Percentiles rank a stretch among this genome's conserved stretches.
Conservation (phyloP, 2,329 filamentous ascomycete species). For the Aschersonia sp. region DNA sequence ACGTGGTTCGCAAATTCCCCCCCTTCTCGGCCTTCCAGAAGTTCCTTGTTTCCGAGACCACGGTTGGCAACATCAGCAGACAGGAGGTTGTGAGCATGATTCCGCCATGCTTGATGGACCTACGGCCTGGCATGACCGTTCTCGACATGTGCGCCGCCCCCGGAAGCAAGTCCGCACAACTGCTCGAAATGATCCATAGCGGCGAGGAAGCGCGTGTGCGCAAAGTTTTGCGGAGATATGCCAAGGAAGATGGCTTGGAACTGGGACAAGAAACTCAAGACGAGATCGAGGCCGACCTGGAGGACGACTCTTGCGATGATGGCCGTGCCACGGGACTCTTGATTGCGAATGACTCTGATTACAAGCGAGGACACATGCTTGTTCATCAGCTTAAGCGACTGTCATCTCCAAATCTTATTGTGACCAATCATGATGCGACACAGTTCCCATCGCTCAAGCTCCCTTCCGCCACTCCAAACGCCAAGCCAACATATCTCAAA, state of each 20-base stretch:
- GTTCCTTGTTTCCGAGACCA: constrained; percentile 93
- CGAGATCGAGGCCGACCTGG: constrained; percentile 36
- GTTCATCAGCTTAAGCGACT: constrained; percentile 96
- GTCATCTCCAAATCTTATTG: constrained; percentile 89
- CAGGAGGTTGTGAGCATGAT: constrained; percentile 99
- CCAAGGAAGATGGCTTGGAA: constrained; percentile 44
- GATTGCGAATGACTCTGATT: constrained; percentile 92
- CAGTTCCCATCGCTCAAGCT: constrained; percentile 87
- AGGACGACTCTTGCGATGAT: constrained; percentile 52
- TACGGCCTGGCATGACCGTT: constrained; percentile 82
- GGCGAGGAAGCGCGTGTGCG: constrained; percentile 81
- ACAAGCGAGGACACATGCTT: constrained; percentile 92
- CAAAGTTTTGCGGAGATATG: constrained; percentile 51
- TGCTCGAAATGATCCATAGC: constrained; percentile 85
- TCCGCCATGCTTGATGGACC: constrained; percentile 81
- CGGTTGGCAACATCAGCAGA: constrained; percentile 91
- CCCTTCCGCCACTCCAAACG: constrained; percentile 39
- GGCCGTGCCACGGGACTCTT: constrained; percentile 83
- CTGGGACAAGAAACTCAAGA: constrained; percentile 31
- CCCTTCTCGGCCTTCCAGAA: constrained; percentile 95
- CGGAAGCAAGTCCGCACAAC: constrained; percentile 90
- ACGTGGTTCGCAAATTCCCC: constrained; percentile 82
- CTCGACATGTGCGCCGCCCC: constrained; percentile 94
- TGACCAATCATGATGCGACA: constrained; percentile 95
- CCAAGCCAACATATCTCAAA: constrained; percentile 64